Evolutionary conservation across 371 early-diverging fungal genomes (phyloP), one percentile per base, ranked within the genome.

Genomic region (Vavraia culicis): DNA sequence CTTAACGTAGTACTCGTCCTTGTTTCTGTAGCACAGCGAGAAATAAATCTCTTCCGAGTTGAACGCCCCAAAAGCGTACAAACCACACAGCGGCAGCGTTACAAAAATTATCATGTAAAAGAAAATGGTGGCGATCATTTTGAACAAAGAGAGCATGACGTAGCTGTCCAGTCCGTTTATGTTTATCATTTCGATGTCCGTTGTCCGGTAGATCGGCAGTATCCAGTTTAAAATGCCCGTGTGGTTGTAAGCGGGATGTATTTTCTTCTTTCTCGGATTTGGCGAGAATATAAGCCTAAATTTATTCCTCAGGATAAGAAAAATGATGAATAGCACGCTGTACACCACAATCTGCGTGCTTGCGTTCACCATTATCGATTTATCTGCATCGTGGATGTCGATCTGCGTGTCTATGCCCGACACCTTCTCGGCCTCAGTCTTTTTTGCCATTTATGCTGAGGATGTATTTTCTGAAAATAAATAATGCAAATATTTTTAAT

Each of bases 151-250:
- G n/a, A 66, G 45, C 36, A 71, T 60, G 64, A 71, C 62, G 53
- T 68, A 71, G 18, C 63, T 58, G 50, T 71, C 71, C 22, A 71
- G 51, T 0, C 71, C 71, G 34, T 66, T 47, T 10, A 71, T 41
- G n/a, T 56, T 38, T 0, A 71, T 52, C 1, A 71, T 39, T 18
- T 41, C 46, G 4, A 43, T 48, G 50, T 71, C 71, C 20, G 43
- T 23, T 0, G 64, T 42, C 1, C 56, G 54, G 11, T 68, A 31
- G 11, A 68, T 19, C 3, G 68, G 68, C 27, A 55, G 38, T 7
- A 68, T 50, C 68, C 68, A 71, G 49, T 44, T 56, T 9, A 68
- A 53, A n/a, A 22, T 22, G 14, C 68, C 66, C 7, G 36, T 52
- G 44, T 62, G 59, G 22, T 13, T 18, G 31, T 53, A 55, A 18